Base-by-base conservation (phyloP, 176 grass and related monocot genomes). In the Zea luxurians region DNA sequence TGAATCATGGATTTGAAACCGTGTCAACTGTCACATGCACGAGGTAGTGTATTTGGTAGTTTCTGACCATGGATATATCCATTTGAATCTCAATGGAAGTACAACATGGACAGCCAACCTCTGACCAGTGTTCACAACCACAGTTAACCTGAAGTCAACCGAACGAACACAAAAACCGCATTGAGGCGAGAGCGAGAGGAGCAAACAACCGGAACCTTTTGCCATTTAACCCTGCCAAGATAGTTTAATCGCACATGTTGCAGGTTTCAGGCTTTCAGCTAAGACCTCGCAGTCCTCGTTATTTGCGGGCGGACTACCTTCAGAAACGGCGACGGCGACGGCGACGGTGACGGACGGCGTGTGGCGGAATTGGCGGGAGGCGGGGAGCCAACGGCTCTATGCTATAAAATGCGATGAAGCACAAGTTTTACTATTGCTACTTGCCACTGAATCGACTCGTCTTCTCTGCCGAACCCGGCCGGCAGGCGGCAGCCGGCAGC, bases 281-380 rank as follows among this genome's bases (percentile, higher is more conserved):
- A 57, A 57, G 18, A 37, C 49, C 49, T 15, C 49, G 0, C 0
- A 15, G 0, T 4, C 21, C 21, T 15, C 1, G 1, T 20, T 42
- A 54, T 54, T 54, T 67, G 36, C 27, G 27, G 27, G 38, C 6
- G 17, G 4, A 11, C 17, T 13, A 46, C 16, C 4, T 5, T 13
- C 34, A 38, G 6, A 73, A 53, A 66, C 36, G 45, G 40, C 27
- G 10, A 3, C 78, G 68, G 68, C 48, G 61, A 66, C 36, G 45
- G 40, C 27, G 10, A 3, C 78, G 68, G 68, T 61, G 61, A 73
- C 80, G 48, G 60, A 73, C 60, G 70, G 48, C 58, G 59, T 73
- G 70, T 43, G 13, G 4, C 70, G 12, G 37, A 36, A 7, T 38
- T 75, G 71, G 71, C 81, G 81, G 40, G 71, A 67, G 60, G 10